Conservation (phyloP, 2,329 filamentous ascomycete genomes). For the Colletotrichum tofieldiae region DNA sequence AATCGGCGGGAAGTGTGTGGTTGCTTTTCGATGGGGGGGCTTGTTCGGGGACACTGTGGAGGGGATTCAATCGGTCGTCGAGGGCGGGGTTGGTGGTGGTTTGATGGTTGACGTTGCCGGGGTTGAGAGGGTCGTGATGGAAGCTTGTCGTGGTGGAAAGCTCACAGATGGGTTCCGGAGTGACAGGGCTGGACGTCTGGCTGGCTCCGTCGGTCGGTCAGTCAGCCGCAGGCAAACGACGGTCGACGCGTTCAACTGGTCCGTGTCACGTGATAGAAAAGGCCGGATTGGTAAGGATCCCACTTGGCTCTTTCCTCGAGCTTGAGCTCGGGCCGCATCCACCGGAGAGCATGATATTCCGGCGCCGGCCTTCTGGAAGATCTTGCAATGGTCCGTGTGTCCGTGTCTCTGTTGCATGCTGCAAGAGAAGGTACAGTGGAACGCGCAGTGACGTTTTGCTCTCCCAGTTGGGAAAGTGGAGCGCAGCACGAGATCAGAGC, state of each 20-base stretch:
- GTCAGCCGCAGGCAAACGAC: constrained; percentile 45
- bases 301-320: background rate
- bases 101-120: constrained; percentile 35
- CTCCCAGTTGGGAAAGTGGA: constrained; percentile 34
- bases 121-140: constrained; percentile 38
- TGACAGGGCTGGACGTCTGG: constrained; percentile 41
- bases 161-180: constrained; percentile 38
- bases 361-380: background rate
- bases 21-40: background rate
- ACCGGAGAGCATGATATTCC: constrained; percentile 1
- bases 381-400: constrained; percentile 10
- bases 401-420: background rate
- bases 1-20: constrained; percentile 30
- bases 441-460: constrained; percentile 38
- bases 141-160: constrained; percentile 43
- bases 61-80: constrained; percentile 31
- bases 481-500: constrained; percentile 30
- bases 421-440: constrained; percentile 11
- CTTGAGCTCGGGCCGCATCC: background rate
- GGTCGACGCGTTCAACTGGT: constrained; percentile 42
- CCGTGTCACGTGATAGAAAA: constrained; percentile 19
- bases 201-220: constrained; percentile 36
- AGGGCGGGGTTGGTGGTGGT: constrained; percentile 34
- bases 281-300: constrained; percentile 15
- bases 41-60: background rate